Conservation (phyloP, 495 filamentous ascomycete genomes). For the Xylaria scruposa region DNA sequence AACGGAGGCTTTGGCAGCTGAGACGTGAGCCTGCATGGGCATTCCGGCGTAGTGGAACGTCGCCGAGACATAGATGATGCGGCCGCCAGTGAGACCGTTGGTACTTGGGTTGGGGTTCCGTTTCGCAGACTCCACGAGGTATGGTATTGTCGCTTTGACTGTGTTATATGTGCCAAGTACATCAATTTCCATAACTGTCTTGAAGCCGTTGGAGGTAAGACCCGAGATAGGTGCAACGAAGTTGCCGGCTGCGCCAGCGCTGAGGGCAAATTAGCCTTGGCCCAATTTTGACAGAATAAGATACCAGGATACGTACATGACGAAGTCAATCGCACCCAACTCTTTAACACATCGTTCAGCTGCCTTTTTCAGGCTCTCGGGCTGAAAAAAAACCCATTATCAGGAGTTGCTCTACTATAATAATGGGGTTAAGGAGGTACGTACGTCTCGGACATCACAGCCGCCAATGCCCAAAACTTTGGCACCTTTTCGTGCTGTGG, state of each 20-base stretch:
- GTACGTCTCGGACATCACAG: conserved; percentile 76
- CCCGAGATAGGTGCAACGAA: conserved; percentile 88
- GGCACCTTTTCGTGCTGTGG: conserved; percentile 73
- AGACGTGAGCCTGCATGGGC: conserved; percentile 84
- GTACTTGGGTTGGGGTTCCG: conserved; percentile 59
- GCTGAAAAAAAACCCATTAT: conserved; percentile 36
- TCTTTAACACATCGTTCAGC: conserved; percentile 80
- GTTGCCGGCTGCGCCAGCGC: conserved; percentile 94
- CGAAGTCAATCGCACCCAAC: conserved; percentile 86
- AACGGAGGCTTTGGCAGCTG: conserved; percentile 88
- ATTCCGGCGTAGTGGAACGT: conserved; percentile 87
- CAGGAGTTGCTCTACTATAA: conserved; percentile 5
- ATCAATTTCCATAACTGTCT: conserved; percentile 95
- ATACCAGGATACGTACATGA: conserved; percentile 68
- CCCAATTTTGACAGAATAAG: neutral
- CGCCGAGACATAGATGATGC: conserved; percentile 87
- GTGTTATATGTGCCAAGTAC: conserved; percentile 93
- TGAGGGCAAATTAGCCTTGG: conserved; percentile 43
- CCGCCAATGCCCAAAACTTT: conserved; percentile 85
- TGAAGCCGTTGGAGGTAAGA: conserved; percentile 88
- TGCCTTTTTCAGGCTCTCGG: conserved; percentile 71
- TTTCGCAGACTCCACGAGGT: conserved; percentile 74
- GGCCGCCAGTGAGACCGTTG: conserved; percentile 69
- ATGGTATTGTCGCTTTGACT: conserved; percentile 84
- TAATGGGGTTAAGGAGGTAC: conserved; percentile 15